Conservation (phyloP, 192 early-diverging fungal genomes). For the Mortierella antarctica region DNA sequence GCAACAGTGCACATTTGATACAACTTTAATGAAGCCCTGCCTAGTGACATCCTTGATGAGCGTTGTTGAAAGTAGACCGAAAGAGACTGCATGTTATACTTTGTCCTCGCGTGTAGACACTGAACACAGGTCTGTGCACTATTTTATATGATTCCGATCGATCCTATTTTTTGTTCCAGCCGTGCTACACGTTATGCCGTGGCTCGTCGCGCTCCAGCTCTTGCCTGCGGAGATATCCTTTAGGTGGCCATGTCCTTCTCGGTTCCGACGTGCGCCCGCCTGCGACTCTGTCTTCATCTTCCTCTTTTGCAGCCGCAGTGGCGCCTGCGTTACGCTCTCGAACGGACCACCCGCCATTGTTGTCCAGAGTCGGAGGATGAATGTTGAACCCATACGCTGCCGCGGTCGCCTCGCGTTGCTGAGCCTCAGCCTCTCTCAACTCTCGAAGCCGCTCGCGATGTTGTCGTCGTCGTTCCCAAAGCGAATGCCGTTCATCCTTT, state of each 20-base stretch:
- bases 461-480: neutral
- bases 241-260: conserved; percentile 25
- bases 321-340: neutral
- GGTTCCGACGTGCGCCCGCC: neutral
- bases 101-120: no score
- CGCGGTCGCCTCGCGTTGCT: conserved; percentile 18
- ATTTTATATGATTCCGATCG: no score
- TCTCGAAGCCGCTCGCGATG: conserved; percentile 17
- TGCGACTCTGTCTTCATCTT: neutral
- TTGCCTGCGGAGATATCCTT: conserved; percentile 20
- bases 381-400: conserved; percentile 19
- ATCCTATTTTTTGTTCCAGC: neutral
- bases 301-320: neutral
- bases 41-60: no score
- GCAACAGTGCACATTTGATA: no score
- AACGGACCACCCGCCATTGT: neutral
- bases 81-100: no score
- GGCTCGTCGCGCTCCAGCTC: conserved; percentile 23
- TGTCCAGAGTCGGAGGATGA: neutral
- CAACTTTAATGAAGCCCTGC: no score
- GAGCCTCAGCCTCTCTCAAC: conserved; percentile 22
- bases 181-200: conserved; percentile 23
- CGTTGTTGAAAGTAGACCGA: no score
- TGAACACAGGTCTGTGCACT: no score
- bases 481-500: neutral